Evolutionary conservation across 352 stramenopile genomes (phyloP), one percentile per base, ranked within the genome.

Genomic region (Phytophthora rubi): DNA sequence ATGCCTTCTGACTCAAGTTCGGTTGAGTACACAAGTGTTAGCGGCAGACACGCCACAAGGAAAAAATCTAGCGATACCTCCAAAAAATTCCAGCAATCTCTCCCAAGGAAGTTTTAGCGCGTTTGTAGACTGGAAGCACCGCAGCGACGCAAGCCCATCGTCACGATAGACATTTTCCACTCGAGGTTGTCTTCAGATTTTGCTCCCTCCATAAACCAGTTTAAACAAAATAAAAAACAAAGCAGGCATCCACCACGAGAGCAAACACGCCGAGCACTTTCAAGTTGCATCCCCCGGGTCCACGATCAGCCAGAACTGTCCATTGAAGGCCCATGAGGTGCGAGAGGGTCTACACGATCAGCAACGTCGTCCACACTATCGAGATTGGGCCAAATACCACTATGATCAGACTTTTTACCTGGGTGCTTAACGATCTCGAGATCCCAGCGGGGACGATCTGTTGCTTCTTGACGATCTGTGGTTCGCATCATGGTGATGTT

Each of bases 1-100:
- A 12, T 0, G 45, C 35, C 21, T 82, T 82, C 7, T 84, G 64
- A 6, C 37, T 67, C 10, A 80, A 26, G 13, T 72, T 79, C 79
- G 85, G 52, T n/a, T 32, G 18, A n/a, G 26, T 12, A 21, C 6
- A 54, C 1, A 28, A 10, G 21, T 47, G 42, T 52, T n/a, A 23
- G n/a, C 8, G 53, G 58, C 21, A 53, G 53, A 59, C 18, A 48
- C n/a, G 18, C 44, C 53, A 26, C 23, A 26, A 3, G 23, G 23
- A 26, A 26, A 26, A 26, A 26, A 26, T 26, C 23, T 26, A 26
- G 28, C 74, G 62, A 10, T 71, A 67, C 32, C 62, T 55, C 3
- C 74, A 71, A 1, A 63, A 62, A 39, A 64, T 66, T 1, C 66
- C 59, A 1, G 45, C 59, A 26, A 79, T 23, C 10, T 70, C 47